Conservation (phyloP, 495 filamentous ascomycete species). For the Neurospora hispaniola region DNA sequence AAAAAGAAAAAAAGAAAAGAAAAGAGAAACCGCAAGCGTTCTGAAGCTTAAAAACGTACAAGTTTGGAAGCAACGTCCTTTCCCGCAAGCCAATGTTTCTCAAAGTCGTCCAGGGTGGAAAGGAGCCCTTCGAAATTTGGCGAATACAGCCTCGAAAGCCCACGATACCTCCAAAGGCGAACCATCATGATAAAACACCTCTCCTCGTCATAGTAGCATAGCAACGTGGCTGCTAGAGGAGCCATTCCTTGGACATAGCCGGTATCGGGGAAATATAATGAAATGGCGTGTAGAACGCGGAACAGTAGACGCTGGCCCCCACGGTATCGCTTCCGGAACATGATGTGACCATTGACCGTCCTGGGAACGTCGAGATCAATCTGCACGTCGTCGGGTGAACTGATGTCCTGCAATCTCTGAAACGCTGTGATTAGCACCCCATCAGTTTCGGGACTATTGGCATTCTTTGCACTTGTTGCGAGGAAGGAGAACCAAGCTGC, state of each 20-base stretch:
- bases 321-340: conserved; percentile 90
- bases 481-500: conserved; percentile 95
- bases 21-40: not conserved
- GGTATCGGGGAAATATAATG: conserved; percentile 76
- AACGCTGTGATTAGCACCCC: conserved; percentile 60
- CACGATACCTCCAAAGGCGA: conserved; percentile 79
- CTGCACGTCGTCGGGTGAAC: conserved; percentile 85
- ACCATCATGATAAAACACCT: conserved; percentile 90
- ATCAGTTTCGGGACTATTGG: conserved; percentile 50
- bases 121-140: conserved; percentile 81
- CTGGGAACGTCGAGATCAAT: conserved; percentile 96
- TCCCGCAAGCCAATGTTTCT: conserved; percentile 68
- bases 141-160: conserved; percentile 74
- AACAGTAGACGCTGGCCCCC: conserved; percentile 88
- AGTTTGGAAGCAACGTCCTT: conserved; percentile 68
- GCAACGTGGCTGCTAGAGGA: conserved; percentile 77
- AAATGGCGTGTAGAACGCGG: conserved; percentile 82
- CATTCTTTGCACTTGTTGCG: conserved; percentile 62
- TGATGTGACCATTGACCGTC: conserved; percentile 92
- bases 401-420: conserved; percentile 56
- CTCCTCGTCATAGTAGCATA: conserved; percentile 97
- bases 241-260: conserved; percentile 99
- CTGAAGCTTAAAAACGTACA: conserved; percentile 42
- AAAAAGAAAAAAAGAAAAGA: no score
- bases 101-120: conserved; percentile 78